These are phyloP conservation scores for Metrosideros polymorpha DNA, from an alignment of 441 rosid species.

Conservation along the genomic window DNA sequence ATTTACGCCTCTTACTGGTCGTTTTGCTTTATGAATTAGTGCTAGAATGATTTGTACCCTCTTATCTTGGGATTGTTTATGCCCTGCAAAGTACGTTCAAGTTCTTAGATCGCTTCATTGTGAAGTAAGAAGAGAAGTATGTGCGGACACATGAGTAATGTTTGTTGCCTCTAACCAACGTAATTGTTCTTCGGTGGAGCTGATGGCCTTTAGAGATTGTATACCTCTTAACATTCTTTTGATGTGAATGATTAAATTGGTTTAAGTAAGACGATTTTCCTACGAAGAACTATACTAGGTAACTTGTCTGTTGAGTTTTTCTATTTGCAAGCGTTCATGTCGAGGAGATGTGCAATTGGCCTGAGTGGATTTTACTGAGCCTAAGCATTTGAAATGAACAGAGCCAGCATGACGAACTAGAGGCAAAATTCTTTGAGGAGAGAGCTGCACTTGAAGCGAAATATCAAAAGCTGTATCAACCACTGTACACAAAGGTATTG, in stretches of 20 bases:
- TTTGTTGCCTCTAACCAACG: neutral
- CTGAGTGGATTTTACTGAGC: neutral
- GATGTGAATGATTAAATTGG: neutral
- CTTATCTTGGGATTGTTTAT: neutral
- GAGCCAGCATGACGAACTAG: conserved; percentile 75
- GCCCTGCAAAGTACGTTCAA: neutral
- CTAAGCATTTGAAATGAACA: conserved; percentile 15
- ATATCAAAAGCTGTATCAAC: conserved; percentile 74
- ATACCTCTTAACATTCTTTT: neutral
- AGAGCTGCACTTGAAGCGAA: conserved; percentile 87
- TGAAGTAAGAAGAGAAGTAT: neutral
- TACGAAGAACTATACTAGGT: neutral
- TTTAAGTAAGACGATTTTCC: neutral
- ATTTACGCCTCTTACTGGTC: neutral
- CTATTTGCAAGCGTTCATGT: neutral
- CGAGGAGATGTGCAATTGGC: neutral
- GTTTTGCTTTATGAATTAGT: neutral
- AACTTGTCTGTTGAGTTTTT: neutral
- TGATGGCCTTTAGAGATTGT: neutral
- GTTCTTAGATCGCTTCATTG: neutral
- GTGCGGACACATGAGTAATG: neutral
- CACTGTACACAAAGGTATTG: conserved; percentile 63
- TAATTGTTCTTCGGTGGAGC: neutral
- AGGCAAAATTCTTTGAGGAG: conserved; percentile 85
- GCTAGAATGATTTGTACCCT: no score